Percentiles rank a stretch among this genome's conserved stretches.
Conservation (phyloP, 2,329 filamentous ascomycete genomes). For the Amesomyces nigricolor region DNA sequence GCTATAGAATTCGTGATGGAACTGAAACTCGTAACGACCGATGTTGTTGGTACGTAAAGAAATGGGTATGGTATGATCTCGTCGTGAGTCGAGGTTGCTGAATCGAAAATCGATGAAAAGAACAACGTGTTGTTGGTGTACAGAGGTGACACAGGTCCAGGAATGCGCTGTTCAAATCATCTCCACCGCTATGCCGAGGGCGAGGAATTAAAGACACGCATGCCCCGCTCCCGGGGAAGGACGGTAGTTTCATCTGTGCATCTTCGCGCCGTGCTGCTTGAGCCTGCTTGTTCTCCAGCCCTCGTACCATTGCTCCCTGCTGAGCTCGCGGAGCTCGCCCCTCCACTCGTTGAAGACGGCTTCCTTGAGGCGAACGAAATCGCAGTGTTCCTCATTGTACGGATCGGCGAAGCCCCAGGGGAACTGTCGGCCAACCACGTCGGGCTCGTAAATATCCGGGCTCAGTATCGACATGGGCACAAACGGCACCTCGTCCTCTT, state of each 20-base stretch:
- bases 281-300: conserved; percentile 77
- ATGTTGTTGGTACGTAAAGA: conserved; percentile 2
- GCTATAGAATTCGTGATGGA: conserved; percentile 9
- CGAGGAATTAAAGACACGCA: background rate
- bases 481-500: conserved; percentile 57
- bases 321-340: conserved; percentile 80
- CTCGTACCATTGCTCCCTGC: conserved; percentile 91
- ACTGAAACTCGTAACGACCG: conserved; percentile 13
- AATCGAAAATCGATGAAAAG: background rate
- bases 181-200: background rate
- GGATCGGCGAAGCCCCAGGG: conserved; percentile 97
- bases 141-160: background rate
- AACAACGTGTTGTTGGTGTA: background rate
- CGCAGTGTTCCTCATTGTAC: conserved; percentile 85
- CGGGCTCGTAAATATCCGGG: conserved; percentile 82
- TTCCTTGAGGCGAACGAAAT: conserved; percentile 86
- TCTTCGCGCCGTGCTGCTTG: conserved; percentile 44
- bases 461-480: conserved; percentile 90
- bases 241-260: conserved; percentile 31
- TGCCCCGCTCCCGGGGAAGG: background rate
- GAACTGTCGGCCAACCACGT: conserved; percentile 76
- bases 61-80: conserved; percentile 24
- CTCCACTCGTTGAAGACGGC: conserved; percentile 93
- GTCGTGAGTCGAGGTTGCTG: background rate
- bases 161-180: background rate